Conservation (phyloP, 345 rosid species). For the Eucalyptus marginata region DNA sequence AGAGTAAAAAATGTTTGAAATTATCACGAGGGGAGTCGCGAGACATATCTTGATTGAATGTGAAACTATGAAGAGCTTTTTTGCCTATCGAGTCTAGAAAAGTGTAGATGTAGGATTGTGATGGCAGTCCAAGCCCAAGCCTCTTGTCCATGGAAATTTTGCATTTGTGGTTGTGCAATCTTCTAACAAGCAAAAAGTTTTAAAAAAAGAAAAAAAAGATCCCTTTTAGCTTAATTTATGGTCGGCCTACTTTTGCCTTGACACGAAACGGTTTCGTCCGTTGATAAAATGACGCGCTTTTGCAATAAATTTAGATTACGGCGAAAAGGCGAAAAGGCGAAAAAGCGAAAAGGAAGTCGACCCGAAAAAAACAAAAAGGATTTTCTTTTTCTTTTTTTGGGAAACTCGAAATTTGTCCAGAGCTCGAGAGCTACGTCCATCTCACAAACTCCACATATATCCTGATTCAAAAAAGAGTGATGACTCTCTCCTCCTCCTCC, state of each 20-base stretch:
- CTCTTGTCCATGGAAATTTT: background rate
- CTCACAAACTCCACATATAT: background rate
- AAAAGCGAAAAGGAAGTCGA: background rate
- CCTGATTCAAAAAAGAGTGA: background rate
- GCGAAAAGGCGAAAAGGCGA: background rate
- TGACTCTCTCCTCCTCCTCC: background rate
- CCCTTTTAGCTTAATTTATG: background rate
- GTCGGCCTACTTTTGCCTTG: background rate
- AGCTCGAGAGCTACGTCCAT: background rate
- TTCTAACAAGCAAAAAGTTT: background rate
- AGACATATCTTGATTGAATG: accelerated
- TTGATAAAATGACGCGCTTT: background rate
- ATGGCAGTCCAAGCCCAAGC: accelerated
- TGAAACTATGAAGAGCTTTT: accelerated
- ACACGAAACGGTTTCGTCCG: background rate
- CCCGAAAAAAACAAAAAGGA: background rate
- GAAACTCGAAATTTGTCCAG: background rate
- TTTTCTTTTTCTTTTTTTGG: background rate
- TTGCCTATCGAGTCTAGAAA: too few species aligned
- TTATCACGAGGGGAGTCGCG: background rate
- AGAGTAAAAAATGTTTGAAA: background rate
- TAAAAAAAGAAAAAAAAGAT: too few species aligned
- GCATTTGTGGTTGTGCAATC: background rate
- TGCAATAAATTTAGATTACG: background rate
- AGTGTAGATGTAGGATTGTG: background rate